Conservation (phyloP, 768 basidiomycete species). For the Tricholoma bakamatsutake region DNA sequence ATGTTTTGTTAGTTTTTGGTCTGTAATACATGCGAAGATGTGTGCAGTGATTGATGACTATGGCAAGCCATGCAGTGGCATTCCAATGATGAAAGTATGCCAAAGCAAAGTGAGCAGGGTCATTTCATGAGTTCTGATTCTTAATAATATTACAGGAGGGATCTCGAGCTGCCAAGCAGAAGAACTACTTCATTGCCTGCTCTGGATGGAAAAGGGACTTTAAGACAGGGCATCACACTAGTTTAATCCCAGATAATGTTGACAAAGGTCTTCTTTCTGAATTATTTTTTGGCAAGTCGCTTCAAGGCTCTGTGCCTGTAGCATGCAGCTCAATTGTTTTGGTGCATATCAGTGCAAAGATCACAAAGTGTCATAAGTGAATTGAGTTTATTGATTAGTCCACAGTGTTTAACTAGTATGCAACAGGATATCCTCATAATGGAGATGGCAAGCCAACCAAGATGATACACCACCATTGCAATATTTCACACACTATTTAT, state of each 20-base stretch:
- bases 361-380: background rate
- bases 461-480: background rate
- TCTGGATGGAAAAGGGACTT: background rate
- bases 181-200: conserved; percentile 4
- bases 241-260: conserved; percentile 1
- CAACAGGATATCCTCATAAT: conserved; percentile 4
- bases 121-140: background rate
- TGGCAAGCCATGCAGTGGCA: background rate
- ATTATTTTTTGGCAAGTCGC: background rate
- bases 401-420: background rate
- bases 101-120: background rate
- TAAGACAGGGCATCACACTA: background rate
- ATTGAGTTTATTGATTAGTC: background rate
- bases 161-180: background rate
- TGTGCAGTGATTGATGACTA: background rate
- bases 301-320: background rate
- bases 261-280: conserved; percentile 1
- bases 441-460: background rate
- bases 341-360: conserved; percentile 1
- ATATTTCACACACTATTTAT: conserved; percentile 3
- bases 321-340: conserved; percentile 2
- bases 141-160: background rate
- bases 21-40: background rate
- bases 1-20: background rate
- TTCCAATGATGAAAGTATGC: background rate